A percentile compares a stretch with the other conserved stretches of the same genome.
phyloP scores from a whole-genome alignment of 2,329 filamentous ascomycete genomes.

The Fusarium sterilihyphosum region DNA sequence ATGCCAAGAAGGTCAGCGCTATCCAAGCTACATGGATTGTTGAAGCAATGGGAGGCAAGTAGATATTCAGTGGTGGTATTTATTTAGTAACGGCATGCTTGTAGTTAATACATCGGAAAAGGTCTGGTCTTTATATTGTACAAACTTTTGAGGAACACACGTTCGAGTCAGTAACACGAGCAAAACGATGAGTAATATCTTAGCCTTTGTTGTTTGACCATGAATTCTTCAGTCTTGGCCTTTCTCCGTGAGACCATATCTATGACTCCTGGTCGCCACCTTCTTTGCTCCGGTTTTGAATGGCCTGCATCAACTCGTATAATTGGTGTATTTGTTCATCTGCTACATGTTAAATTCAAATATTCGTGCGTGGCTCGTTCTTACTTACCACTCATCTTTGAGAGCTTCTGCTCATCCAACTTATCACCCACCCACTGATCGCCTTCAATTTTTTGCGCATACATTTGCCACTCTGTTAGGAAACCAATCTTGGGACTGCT shows the following conservation, averaged over 20 bases:
- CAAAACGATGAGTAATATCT: neutral
- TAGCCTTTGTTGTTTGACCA: neutral
- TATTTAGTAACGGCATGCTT: neutral
- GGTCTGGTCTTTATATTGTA: slow-evolving; percentile 27
- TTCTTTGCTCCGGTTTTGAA: slow-evolving; percentile 56
- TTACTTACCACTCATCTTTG: slow-evolving; percentile 89
- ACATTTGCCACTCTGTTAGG: slow-evolving; percentile 94
- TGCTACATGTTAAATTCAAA: slow-evolving; percentile 48
- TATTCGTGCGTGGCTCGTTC: neutral
- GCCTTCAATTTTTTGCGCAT: slow-evolving; percentile 91
- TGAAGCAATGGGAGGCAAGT: slow-evolving; percentile 55
- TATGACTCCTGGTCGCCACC: slow-evolving; percentile 43
- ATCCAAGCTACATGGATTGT: slow-evolving; percentile 69
- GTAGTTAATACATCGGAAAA: slow-evolving; percentile 16
- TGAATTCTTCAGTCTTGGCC: neutral
- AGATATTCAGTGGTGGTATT: neutral
- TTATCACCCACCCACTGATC: slow-evolving; percentile 86
- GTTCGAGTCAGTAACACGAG: neutral
- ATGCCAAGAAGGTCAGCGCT: slow-evolving; percentile 72
- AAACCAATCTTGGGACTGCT: slow-evolving; percentile 79
- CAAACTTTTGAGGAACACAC: neutral
- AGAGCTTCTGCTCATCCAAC: slow-evolving; percentile 83
- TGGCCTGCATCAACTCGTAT: slow-evolving; percentile 92
- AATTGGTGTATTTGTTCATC: slow-evolving; percentile 94
- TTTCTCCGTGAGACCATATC: slow-evolving; percentile 14